Evolutionary conservation across 2,329 filamentous ascomycete species (phyloP), one percentile per base, ranked within the genome.

Genomic region (Zasmidium angulare): DNA sequence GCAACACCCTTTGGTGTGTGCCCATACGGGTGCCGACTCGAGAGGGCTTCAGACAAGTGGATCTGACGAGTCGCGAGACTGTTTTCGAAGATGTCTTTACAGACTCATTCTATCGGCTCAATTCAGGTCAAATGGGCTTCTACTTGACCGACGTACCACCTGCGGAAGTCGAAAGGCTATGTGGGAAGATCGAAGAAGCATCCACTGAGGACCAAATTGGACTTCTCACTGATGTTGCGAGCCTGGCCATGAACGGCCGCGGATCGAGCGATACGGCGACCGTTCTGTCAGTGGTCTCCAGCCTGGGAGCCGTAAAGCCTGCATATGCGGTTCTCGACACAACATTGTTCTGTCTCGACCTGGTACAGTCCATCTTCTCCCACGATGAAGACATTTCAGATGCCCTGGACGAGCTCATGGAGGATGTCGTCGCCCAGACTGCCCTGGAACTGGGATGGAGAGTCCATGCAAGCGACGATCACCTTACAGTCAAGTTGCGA

Each of bases 361-460:
- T 9, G 10, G 21, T 53, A 3, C 23, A 53, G 29, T 29, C 36
- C 9, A 36, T 29, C 14, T 53, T 23, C 29, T 53, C 29, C 26
- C 10, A 43, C 10, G 21, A 22, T 19, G 36, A 46, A 10, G 29
- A 46, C 50, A 24, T 36, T 31, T n/a, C 23, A 10, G 14, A 40
- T 17, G 36, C 29, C 11, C 26, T 53, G 2, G 12, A 36, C 4
- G 14, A 21, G 2, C 43, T 40, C 21, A 17, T 12, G 9, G 11
- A 23, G 17, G 12, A 22, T n/a, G 11, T 53, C 6, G 10, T 53
- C 6, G 24, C 11, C 19, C 24, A 23, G 22, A 22, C 23, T 43
- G 56, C 56, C 12, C 22, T 22, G 12, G 17, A 23, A 2, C 23
- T 54, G 29, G 46, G 50, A 20, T 58, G 50, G 56, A 29, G 36